Conservation (phyloP, 1,284 basidiomycete genomes). For the Stygiomarasmius scandens region DNA sequence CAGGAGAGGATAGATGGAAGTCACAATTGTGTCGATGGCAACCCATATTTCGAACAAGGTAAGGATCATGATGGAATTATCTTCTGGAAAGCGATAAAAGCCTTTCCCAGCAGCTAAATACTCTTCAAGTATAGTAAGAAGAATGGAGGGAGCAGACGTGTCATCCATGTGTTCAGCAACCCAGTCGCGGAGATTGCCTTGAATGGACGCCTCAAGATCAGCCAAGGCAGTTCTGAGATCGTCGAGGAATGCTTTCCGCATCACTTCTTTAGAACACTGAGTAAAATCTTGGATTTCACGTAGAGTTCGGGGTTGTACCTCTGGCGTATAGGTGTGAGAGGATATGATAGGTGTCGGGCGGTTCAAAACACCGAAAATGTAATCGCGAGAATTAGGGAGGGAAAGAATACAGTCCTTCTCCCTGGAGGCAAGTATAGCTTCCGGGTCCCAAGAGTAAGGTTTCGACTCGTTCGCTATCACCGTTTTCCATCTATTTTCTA, state of each 20-base stretch:
- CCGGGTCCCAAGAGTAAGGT: slow-evolving; percentile 23
- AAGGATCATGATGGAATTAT: slow-evolving; percentile 43
- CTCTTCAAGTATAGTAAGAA: not conserved
- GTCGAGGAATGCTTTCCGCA: not conserved
- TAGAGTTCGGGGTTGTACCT: not conserved
- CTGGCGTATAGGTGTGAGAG: slow-evolving; percentile 16
- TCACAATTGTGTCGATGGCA: slow-evolving; percentile 38
- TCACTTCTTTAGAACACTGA: slow-evolving; percentile 4
- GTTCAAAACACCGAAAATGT: slow-evolving; percentile 24
- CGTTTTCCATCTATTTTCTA: slow-evolving; percentile 33
- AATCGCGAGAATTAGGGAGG: slow-evolving; percentile 10
- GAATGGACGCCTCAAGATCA: slow-evolving; percentile 38
- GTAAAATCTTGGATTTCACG: slow-evolving; percentile 8
- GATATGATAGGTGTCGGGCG: not conserved
- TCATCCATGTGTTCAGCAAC: slow-evolving; percentile 10
- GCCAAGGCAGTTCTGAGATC: slow-evolving; percentile 28
- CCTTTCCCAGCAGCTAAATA: not conserved
- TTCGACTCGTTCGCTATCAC: slow-evolving; percentile 26
- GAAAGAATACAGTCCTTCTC: slow-evolving; percentile 32
- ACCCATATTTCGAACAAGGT: slow-evolving; percentile 16
- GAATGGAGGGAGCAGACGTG: not conserved
- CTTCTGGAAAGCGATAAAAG: slow-evolving; percentile 34
- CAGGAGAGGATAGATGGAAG: slow-evolving; percentile 23
- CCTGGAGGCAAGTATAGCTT: slow-evolving; percentile 23
- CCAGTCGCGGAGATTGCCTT: slow-evolving; percentile 33